phyloP scores from a whole-genome alignment of 768 basidiomycete species.

The Leucogyrophana mollusca region DNA sequence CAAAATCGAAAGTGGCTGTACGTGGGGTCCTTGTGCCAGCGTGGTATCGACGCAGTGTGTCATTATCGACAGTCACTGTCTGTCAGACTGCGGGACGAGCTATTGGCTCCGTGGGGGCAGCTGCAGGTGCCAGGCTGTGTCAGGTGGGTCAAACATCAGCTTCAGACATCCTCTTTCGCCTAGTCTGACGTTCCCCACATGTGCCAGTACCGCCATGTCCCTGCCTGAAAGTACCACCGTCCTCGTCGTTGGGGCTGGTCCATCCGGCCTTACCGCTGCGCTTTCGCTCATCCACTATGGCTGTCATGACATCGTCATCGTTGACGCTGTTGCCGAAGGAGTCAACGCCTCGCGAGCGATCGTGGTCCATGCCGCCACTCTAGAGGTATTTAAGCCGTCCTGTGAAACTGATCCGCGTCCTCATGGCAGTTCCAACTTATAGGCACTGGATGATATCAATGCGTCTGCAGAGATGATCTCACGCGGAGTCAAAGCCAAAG shows the following conservation, averaged over 20 bases:
- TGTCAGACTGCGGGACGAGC: too few species aligned
- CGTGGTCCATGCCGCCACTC: slow-evolving; percentile 49
- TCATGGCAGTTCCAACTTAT: slow-evolving; percentile 29
- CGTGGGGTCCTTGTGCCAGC: too few species aligned
- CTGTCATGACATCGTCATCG: slow-evolving; percentile 40
- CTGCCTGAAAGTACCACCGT: slow-evolving; percentile 27
- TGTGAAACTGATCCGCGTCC: too few species aligned
- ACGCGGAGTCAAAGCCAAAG: slow-evolving; percentile 32
- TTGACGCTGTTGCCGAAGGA: slow-evolving; percentile 36
- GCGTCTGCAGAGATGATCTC: slow-evolving; percentile 26
- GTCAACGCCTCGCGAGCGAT: slow-evolving; percentile 43
- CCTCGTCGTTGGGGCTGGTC: slow-evolving; percentile 47
- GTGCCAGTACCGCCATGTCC: too few species aligned
- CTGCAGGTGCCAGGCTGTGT: too few species aligned
- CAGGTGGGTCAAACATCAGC: too few species aligned
- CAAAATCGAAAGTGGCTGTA: too few species aligned
- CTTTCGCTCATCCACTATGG: slow-evolving; percentile 41
- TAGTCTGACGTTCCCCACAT: too few species aligned
- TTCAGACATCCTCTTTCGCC: too few species aligned
- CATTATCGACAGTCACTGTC: too few species aligned
- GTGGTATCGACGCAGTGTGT: too few species aligned
- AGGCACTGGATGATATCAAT: slow-evolving; percentile 49
- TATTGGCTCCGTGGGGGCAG: too few species aligned
- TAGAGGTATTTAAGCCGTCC: slow-evolving; percentile 40
- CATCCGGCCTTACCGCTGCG: slow-evolving; percentile 42